These are phyloP conservation scores for Prunus mongolica DNA, from an alignment of 306 rosid genomes.

Conservation along the genomic window DNA sequence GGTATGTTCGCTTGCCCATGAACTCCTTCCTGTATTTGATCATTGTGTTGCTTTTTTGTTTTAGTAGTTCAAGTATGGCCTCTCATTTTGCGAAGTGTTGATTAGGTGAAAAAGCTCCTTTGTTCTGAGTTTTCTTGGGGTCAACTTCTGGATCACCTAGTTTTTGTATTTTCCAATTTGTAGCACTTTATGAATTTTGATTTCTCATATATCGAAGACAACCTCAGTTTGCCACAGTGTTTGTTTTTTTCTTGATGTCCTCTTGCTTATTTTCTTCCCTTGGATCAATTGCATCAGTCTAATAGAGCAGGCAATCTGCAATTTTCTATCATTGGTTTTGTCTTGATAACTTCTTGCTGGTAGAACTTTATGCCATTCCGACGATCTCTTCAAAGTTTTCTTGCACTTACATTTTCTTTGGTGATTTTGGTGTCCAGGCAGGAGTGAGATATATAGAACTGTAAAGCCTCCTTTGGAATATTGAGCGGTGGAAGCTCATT, in stretches of 20 bases:
- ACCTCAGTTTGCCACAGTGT: background rate
- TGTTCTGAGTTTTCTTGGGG: slow-evolving; percentile 1
- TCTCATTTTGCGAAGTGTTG: background rate
- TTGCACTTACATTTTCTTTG: slow-evolving; percentile 4
- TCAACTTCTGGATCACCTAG: background rate
- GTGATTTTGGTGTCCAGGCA: slow-evolving; percentile 27
- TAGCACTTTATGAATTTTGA: background rate
- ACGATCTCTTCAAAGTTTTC: slow-evolving; percentile 5
- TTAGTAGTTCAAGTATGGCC: slow-evolving; percentile 18
- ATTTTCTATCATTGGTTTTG: slow-evolving; percentile 14
- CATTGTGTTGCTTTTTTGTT: slow-evolving; percentile 7
- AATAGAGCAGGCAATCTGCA: slow-evolving; percentile 27
- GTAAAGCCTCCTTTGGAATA: slow-evolving; percentile 20
- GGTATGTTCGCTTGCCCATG: background rate
- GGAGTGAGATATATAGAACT: slow-evolving; percentile 18
- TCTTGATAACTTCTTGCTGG: background rate
- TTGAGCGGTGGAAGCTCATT: slow-evolving; percentile 20
- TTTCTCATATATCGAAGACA: background rate
- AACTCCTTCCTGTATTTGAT: background rate
- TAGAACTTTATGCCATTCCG: slow-evolving; percentile 11
- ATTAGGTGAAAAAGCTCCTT: background rate
- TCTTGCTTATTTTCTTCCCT: slow-evolving; percentile 13
- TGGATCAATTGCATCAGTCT: slow-evolving; percentile 22
- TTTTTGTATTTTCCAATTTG: background rate
- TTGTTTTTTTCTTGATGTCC: slow-evolving; percentile 17